Evolutionary conservation across 2,329 filamentous ascomycete genomes (phyloP).

Genomic region (Blastomyces gilchristii): DNA sequence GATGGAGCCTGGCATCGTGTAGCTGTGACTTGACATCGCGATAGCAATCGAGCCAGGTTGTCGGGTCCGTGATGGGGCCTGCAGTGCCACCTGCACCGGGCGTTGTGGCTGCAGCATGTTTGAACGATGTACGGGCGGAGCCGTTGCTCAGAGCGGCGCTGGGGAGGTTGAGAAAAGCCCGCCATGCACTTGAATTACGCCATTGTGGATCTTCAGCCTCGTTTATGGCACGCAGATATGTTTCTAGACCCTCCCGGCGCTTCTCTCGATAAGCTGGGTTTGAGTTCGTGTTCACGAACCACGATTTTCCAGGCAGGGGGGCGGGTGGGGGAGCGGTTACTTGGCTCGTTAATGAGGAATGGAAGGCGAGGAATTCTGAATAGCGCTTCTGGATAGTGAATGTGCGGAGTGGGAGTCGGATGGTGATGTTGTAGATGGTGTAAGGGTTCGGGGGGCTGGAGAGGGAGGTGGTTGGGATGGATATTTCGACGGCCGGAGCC

Average conservation of each 20-base stretch:
- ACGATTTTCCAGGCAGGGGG: constrained; percentile 49
- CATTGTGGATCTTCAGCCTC: constrained; percentile 46
- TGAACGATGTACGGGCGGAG: constrained; percentile 25
- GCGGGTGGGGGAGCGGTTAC: constrained; percentile 44
- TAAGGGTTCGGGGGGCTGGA: constrained; percentile 39
- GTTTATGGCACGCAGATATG: constrained; percentile 50
- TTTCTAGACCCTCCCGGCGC: constrained; percentile 46
- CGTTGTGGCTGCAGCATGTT: constrained; percentile 35
- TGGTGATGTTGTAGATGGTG: constrained; percentile 50
- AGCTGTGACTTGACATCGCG: constrained; percentile 50
- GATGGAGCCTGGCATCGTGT: constrained; percentile 48
- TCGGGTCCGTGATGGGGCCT: constrained; percentile 40
- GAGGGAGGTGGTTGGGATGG: constrained; percentile 36
- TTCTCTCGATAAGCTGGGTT: constrained; percentile 49
- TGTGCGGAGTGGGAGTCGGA: constrained; percentile 51
- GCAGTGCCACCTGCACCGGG: constrained; percentile 24
- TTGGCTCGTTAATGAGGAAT: constrained; percentile 42
- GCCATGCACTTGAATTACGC: constrained; percentile 48
- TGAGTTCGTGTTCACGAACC: constrained; percentile 48
- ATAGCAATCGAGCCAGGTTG: constrained; percentile 53
- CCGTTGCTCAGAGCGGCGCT: constrained; percentile 28
- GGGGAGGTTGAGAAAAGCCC: constrained; percentile 49
- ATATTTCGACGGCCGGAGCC: constrained; percentile 28
- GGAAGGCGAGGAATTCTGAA: constrained; percentile 51
- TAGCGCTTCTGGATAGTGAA: constrained; percentile 53